phyloP scores from a whole-genome alignment of 257 asterid species.

The Gentiana macrophylla region DNA sequence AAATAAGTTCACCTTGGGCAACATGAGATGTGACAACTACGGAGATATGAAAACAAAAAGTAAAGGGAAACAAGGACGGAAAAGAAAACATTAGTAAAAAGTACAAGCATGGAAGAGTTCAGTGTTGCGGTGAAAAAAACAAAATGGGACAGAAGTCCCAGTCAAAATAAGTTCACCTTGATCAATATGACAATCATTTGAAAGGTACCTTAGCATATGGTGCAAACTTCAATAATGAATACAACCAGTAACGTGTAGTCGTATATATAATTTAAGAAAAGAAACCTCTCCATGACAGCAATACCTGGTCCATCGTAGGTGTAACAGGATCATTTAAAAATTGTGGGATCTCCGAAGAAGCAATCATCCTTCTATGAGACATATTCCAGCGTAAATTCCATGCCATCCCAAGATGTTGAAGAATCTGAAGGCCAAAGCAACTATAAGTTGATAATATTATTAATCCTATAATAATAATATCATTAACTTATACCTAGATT shows the following conservation, averaged over 20 bases:
- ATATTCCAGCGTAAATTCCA: constrained; percentile 81
- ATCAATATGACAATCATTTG: neutral
- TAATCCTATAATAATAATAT: too few relatives aligned
- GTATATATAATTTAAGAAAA: neutral
- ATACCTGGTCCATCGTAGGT: constrained; percentile 65
- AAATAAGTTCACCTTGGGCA: too few relatives aligned
- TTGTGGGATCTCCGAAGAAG: constrained; percentile 29
- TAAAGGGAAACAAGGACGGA: neutral
- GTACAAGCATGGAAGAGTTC: neutral
- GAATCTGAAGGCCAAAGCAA: constrained; percentile 40
- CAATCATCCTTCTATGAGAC: constrained; percentile 25
- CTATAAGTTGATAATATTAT: too few relatives aligned
- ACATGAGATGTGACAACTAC: too few relatives aligned
- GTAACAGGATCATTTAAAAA: constrained; percentile 44
- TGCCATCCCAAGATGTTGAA: constrained; percentile 90
- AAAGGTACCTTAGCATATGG: neutral
- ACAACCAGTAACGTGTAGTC: too few relatives aligned
- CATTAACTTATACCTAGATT: too few relatives aligned
- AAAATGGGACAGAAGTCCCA: neutral
- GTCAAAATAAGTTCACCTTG: neutral
- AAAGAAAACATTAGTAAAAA: neutral
- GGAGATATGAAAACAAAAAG: too few relatives aligned
- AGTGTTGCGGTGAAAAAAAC: neutral
- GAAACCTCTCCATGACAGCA: constrained; percentile 4
- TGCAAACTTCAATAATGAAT: too few relatives aligned